Evolutionary conservation across 257 asterid species (phyloP).

Genomic region (Fraxinus quadrangulata): DNA sequence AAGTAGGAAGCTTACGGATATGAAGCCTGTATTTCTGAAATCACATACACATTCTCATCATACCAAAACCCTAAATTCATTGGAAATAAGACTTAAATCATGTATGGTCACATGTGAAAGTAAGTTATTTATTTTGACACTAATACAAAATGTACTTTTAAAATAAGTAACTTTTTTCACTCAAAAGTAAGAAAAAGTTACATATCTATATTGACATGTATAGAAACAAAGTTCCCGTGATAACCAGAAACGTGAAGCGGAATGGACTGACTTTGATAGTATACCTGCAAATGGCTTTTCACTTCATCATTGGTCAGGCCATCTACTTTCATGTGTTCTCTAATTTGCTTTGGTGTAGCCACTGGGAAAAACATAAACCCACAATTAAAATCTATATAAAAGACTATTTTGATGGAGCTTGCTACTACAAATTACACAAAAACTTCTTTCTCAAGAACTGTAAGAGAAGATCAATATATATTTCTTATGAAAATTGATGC

Average conservation of each 20-base stretch:
- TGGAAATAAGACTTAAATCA: not conserved
- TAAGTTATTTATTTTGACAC: not conserved
- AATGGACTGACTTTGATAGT: not conserved
- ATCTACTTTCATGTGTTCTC: constrained; percentile 48
- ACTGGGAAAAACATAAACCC: constrained; percentile 21
- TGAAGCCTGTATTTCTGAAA: constrained; percentile 69
- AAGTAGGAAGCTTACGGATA: constrained; percentile 36
- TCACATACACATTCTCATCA: not conserved
- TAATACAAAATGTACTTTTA: not conserved
- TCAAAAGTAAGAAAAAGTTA: not conserved
- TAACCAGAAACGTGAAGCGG: not conserved
- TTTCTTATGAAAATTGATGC: too few species aligned
- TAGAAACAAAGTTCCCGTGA: not conserved
- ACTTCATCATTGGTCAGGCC: constrained; percentile 58
- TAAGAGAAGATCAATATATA: too few species aligned
- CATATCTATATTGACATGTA: not conserved
- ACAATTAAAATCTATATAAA: not conserved
- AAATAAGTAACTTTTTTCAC: not conserved
- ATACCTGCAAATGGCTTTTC: constrained; percentile 59
- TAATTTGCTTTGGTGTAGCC: constrained; percentile 53
- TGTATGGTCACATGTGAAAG: not conserved
- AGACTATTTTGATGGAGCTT: not conserved
- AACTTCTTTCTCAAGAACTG: not conserved
- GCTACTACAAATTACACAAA: not conserved
- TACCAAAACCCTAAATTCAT: not conserved